Evolutionary conservation across 1,284 basidiomycete genomes (phyloP).

Genomic region (Melanopsichium pennsylvanicum): DNA sequence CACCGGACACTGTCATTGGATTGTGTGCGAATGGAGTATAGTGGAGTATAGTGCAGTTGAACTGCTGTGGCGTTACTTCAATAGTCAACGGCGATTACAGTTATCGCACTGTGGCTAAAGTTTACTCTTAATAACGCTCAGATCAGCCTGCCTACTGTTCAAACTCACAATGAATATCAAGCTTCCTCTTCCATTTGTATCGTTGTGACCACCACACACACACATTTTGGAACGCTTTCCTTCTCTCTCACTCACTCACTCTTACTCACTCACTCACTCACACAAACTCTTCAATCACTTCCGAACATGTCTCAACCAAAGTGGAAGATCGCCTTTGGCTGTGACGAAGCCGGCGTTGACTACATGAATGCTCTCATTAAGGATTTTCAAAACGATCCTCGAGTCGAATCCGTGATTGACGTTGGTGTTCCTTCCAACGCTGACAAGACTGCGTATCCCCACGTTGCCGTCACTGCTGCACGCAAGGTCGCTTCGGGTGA

Average conservation of each 20-base stretch:
- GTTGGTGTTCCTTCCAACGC: slow-evolving; percentile 52
- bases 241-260: too few relatives aligned
- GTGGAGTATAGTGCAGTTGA: too few relatives aligned
- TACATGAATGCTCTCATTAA: slow-evolving; percentile 57
- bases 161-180: too few relatives aligned
- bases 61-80: too few relatives aligned
- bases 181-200: too few relatives aligned
- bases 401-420: slow-evolving; percentile 50
- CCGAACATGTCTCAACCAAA: slow-evolving; percentile 37
- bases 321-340: slow-evolving; percentile 48
- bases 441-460: slow-evolving; percentile 68
- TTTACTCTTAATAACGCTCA: slow-evolving; percentile 14
- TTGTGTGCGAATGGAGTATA: too few relatives aligned
- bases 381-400: slow-evolving; percentile 52
- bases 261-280: neutral
- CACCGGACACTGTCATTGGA: too few relatives aligned
- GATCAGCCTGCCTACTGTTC: slow-evolving; percentile 28
- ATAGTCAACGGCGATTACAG: too few relatives aligned
- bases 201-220: neutral
- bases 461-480: slow-evolving; percentile 68
- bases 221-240: too few relatives aligned
- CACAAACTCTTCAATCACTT: neutral
- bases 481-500: slow-evolving; percentile 67
- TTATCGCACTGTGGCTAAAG: too few relatives aligned
- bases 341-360: slow-evolving; percentile 53